Evolutionary conservation across 768 basidiomycete genomes (phyloP), one percentile per base, ranked within the genome.

Genomic region (Leccinum obscurum): DNA sequence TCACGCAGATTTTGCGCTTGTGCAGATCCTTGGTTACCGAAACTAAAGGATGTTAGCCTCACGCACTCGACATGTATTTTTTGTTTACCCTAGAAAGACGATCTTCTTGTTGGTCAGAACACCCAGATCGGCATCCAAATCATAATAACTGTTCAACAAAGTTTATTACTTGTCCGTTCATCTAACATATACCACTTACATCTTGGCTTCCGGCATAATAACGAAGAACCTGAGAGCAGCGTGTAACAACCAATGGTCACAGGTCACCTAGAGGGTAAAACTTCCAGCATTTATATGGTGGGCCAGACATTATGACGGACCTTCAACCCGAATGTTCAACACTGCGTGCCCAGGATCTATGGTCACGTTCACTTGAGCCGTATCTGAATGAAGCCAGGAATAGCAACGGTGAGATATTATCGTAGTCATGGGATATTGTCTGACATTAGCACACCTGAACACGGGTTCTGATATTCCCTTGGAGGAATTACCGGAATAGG

Each of bases 1-100:
- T 86, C 85, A n/a, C 85, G 79, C 60, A 87, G 66, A 61, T 87
- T 87, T 72, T 86, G 85, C 4, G 85, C 85, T 68, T 86, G 85
- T 52, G 85, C 85, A 34, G 85, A 82, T 13, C 85, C 85, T 68
- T 87, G 85, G 69, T 85, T 86, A 49, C 85, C 85, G 69, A 85
- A 87, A 4, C 85, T 86, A 2, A 2, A 15, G 20, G 34, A 57
- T 46, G 30, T 54, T 41, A 60, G 39, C 51, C n/a, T 57, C 52
- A n/a, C 15, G 30, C 6, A 50, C 20, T 30, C 28, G 28, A 39
- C 24, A 49, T 41, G 24, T 6, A 35, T 15, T 17, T 26, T 44
- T 13, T 10, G 60, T 76, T 34, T 68, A 84, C 85, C 85, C 85
- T 20, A 87, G 70, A 74, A 86, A 86, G 11, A 86, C 83, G 55